Base-by-base conservation (phyloP, 768 basidiomycete genomes). In the Phylloporus scabripes region DNA sequence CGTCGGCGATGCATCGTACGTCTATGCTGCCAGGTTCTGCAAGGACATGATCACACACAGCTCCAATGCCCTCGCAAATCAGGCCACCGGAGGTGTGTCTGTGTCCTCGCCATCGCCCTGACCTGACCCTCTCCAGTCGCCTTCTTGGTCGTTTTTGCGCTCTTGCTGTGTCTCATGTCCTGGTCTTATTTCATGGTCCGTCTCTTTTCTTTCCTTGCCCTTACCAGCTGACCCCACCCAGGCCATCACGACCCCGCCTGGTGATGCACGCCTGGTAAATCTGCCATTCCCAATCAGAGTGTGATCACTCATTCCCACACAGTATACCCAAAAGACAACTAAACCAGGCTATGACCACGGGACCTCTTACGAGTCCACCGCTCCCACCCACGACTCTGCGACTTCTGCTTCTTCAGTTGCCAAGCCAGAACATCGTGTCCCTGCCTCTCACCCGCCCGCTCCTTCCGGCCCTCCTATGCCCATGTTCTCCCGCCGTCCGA, bases 121-220 rank as follows among this genome's bases (percentile, higher is more conserved):
- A 45, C 38, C 24, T 51, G 49, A 45, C 23, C 31, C 1, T 34
- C 31, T 42, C 42, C 51, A 93, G 91, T 88, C 51, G 81, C 72
- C 3, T 74, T 87, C 49, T 62, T 93, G 44, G 73, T 77, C 2
- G 74, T 83, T 1, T 92, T 83, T 59, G 70, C 68, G 32, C 49
- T 87, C 5, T 60, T 94, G 18, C 79, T 78, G 40, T 53, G 83
- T n/a, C 79, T 91, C 78, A 75, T 81, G 74, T 38, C 83, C 0
- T 92, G 91, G 91, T 77, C 83, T 12, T 95, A 94, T 68, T 48
- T 76, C 18, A 81, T 78, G 76, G 91, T 89, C 48, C 44, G 77
- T 63, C 23, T 34, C 23, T 46, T 42, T 29, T 29, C 23, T 44
- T 43, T n/a, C 26, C 40, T 46, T 29, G 18, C 17, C 7, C 39